These are phyloP conservation scores for Verticillium alfalfae DNA, from an alignment of 2,329 filamentous ascomycete genomes.

Conservation along the genomic window DNA sequence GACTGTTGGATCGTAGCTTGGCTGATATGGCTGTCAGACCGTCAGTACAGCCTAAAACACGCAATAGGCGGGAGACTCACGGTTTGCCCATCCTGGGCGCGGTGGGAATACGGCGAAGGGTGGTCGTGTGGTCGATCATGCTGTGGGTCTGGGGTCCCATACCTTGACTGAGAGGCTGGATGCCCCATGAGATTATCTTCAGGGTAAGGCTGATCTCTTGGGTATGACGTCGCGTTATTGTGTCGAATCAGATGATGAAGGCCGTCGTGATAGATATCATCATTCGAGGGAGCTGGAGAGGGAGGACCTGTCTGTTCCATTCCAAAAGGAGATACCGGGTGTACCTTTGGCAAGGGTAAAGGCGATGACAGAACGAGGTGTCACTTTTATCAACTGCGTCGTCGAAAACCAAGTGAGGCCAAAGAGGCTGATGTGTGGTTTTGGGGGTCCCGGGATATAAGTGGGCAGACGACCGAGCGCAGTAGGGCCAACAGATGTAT, in stretches of 20 bases:
- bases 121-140: slow-evolving; percentile 19
- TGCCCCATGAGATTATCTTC: slow-evolving; percentile 21
- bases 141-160: slow-evolving; percentile 30
- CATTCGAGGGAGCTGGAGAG: slow-evolving; percentile 38
- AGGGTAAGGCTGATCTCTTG: slow-evolving; percentile 18
- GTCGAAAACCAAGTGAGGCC: too few relatives aligned
- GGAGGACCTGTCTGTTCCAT: slow-evolving; percentile 34
- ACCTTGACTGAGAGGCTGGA: slow-evolving; percentile 28
- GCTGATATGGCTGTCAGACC: background rate
- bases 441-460: too few relatives aligned
- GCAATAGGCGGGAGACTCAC: slow-evolving; percentile 1
- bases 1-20: background rate
- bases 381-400: too few relatives aligned
- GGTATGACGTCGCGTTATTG: slow-evolving; percentile 26
- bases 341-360: background rate
- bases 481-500: background rate
- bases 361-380: too few relatives aligned
- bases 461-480: too few relatives aligned
- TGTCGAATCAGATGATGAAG: slow-evolving; percentile 38
- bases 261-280: slow-evolving; percentile 29
- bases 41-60: background rate
- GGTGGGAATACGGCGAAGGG: slow-evolving; percentile 21
- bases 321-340: background rate
- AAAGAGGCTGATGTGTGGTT: too few relatives aligned
- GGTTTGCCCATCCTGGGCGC: slow-evolving; percentile 8